Conservation (phyloP, 305 asterid species). For the Fraxinus dipetala region DNA sequence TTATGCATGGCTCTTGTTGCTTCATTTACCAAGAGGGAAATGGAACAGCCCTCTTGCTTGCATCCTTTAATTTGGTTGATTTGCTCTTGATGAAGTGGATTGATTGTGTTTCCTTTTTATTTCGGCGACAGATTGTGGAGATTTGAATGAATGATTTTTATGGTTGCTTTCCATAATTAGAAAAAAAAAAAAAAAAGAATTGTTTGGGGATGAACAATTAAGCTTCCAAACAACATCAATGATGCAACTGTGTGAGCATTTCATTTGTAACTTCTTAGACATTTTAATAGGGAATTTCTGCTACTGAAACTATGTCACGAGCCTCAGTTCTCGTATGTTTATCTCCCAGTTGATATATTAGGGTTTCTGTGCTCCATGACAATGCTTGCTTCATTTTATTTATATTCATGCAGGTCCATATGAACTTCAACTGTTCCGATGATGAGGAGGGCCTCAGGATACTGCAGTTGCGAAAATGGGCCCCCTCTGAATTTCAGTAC, state of each 20-base stretch:
- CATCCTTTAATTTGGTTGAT: background rate
- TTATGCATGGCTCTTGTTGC: background rate
- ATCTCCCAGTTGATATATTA: background rate
- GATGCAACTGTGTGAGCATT: background rate
- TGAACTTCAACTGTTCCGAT: conserved; percentile 35
- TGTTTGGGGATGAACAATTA: background rate
- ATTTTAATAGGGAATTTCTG: background rate
- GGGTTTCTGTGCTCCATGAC: background rate
- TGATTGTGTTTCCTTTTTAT: background rate
- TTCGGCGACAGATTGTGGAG: background rate
- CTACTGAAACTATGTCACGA: background rate
- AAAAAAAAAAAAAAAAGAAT: background rate
- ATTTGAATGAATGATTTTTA: background rate
- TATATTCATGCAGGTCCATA: conserved; percentile 32
- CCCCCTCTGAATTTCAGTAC: conserved; percentile 55
- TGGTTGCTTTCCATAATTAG: background rate
- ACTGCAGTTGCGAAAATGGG: conserved; percentile 85
- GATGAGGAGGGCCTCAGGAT: conserved; percentile 57
- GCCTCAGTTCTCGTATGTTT: background rate
- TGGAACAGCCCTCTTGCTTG: background rate
- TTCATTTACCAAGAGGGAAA: background rate
- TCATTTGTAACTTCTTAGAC: background rate
- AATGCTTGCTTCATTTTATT: background rate
- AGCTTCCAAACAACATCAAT: background rate
- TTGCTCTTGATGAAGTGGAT: background rate